These are phyloP conservation scores for Agroathelia rolfsii DNA, from an alignment of 1,284 basidiomycete species.

Conservation along the genomic window DNA sequence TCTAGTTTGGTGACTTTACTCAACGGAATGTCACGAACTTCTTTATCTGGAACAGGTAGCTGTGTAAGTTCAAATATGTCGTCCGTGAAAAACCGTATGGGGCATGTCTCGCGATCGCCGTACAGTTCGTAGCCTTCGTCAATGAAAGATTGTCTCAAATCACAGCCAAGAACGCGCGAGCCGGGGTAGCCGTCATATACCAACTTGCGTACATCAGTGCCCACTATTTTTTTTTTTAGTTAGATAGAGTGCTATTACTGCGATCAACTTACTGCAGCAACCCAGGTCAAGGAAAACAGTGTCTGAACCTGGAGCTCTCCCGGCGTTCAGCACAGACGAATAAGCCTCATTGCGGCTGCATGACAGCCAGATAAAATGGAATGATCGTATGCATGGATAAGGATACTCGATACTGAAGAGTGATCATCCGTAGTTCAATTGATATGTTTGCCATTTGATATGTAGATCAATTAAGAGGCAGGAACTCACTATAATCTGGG, in stretches of 20 bases:
- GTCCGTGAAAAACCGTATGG: conserved; percentile 22
- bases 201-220: conserved; percentile 25
- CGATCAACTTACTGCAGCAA: conserved; percentile 23
- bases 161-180: conserved; percentile 19
- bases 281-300: conserved; percentile 24
- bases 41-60: conserved; percentile 1
- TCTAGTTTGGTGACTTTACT: conserved; percentile 8
- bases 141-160: conserved; percentile 24
- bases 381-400: conserved; percentile 26
- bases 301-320: conserved; percentile 12
- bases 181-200: conserved; percentile 23
- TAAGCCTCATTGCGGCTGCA: conserved; percentile 21
- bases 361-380: conserved; percentile 22
- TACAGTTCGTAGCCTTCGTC: conserved; percentile 22
- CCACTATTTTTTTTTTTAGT: conserved; percentile 17
- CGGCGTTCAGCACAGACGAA: conserved; percentile 16
- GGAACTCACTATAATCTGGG: too few species aligned
- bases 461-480: too few species aligned
- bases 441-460: too few species aligned
- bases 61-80: conserved; percentile 21
- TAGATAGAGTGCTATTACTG: background rate
- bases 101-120: conserved; percentile 11
- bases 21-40: background rate
- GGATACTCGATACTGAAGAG: conserved; percentile 22
- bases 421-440: too few species aligned